phyloP scores from a whole-genome alignment of 2,329 filamentous ascomycete genomes.

The Colletotrichum camelliae region DNA sequence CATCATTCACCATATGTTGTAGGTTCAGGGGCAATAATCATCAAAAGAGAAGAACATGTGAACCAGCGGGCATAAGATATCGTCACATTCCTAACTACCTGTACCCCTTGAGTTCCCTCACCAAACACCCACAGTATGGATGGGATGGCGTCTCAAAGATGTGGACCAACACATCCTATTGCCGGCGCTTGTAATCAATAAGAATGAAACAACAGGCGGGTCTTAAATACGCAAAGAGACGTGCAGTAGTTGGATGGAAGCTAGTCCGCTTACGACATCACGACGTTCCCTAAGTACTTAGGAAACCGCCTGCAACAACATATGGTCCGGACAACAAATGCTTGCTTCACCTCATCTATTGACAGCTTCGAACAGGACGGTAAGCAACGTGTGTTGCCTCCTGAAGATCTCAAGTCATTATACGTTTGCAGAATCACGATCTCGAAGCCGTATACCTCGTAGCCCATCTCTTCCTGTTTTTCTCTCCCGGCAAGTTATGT shows the following conservation, averaged over 20 bases:
- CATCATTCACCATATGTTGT: background rate
- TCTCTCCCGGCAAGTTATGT: rapidly evolving
- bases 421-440: background rate
- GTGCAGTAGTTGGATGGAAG: background rate
- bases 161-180: no score
- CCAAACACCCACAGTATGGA: background rate
- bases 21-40: background rate
- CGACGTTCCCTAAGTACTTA: rapidly evolving
- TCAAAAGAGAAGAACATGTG: background rate
- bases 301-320: rapidly evolving
- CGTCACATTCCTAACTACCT: background rate
- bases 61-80: background rate
- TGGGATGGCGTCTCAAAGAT: no score
- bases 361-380: no score
- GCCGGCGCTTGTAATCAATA: rapidly evolving
- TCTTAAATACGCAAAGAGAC: background rate
- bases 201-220: rapidly evolving
- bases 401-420: rapidly evolving
- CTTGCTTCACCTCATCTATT: rapidly evolving
- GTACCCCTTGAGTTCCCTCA: rapidly evolving
- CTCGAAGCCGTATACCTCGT: rapidly evolving
- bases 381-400: background rate
- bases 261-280: background rate
- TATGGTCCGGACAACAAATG: background rate
- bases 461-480: background rate